Base-by-base conservation (phyloP, 2,329 filamentous ascomycete genomes). In the Paracoccidioides lutzii region DNA sequence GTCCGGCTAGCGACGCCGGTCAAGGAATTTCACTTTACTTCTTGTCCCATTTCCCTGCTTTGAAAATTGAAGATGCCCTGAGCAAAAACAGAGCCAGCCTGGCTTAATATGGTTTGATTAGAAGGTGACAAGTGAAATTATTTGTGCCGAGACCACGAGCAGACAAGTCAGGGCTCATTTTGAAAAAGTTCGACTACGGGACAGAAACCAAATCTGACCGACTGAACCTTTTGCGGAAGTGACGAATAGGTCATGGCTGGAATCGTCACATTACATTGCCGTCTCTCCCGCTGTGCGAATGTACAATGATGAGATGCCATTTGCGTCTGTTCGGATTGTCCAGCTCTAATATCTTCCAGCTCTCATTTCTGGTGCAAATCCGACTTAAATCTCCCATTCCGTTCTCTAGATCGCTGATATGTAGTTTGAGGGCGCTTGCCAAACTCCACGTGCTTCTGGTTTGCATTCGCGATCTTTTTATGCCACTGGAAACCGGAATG, bases 111-210 rank as follows among this genome's bases (percentile, higher is more conserved):
- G 9, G 80, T 81, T 1, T 76, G 75, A 53, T 82, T 77, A 15
- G 77, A 72, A 8, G 77, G 69, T 32, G 67, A 74, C 35, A 73
- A 72, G 8, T 85, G 77, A 63, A 93, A 90, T 61, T 84, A 90
- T 64, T 83, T 83, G 40, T 94, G 78, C 67, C 90, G 87, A 67
- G 90, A 93, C 72, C 87, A 93, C 78, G 91, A 85, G 70, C 91
- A 91, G 0, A 85, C 79, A 58, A 72, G 70, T 54, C 72, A 55
- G 14, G 69, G 70, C 55, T 69, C 67, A 38, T 71, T 65, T 58
- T 72, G 69, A 12, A 72, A 58, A 55, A 72, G 72, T 54, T 72
- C 70, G 53, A 72, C 71, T 44, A 72, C 70, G 2, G 69, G 69
- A 57, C 70, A 71, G 3, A 71, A 64, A 30, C 68, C 69, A 9